Base-by-base conservation (phyloP, 2,329 filamentous ascomycete genomes). In the Neonectria hederae region DNA sequence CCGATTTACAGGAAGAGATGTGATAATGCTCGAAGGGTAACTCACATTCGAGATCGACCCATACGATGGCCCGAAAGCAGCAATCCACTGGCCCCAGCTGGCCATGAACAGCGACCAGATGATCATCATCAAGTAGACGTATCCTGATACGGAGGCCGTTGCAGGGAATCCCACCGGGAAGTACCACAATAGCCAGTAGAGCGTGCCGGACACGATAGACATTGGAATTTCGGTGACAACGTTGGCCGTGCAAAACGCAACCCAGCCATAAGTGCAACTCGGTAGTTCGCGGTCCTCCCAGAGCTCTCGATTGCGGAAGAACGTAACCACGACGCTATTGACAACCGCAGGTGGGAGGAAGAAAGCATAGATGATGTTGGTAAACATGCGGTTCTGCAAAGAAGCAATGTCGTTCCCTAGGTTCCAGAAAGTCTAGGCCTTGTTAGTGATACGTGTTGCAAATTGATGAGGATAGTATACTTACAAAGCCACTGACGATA, bases 41-140 rank as follows among this genome's bases (percentile, higher is more conserved):
- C 79, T 78, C 65, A 79, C 79, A 74, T 94, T 93, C 42, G 87
- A 88, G 67, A 94, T 92, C 66, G 93, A 90, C 1, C 90, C 92
- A 79, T 93, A 93, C 32, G 84, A 89, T 0, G 92, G 91, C 0
- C 92, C 90, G 76, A 93, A 94, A 0, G 92, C 92, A 69, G 89
- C 91, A 69, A 95, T 93, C 91, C 91, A 94, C 76, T 93, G 92
- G 24, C 90, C 92, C 91, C 89, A 94, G 67, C 83, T 88, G 28
- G 85, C 85, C 75, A 89, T 86, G 84, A 93, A 94, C 7, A 94
- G 77, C 82, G 89, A 92, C 81, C 93, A 93, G 0, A 94, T 83
- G 73, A 94, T 80, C 0, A 86, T 87, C 90, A 95, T 93, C 21
- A 94, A 79, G 80, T 91, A 94, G 19, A 90, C 86, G 75, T 94